Evolutionary conservation across 768 basidiomycete genomes (phyloP), one percentile per base, ranked within the genome.

Genomic region (Suillus subaureus): DNA sequence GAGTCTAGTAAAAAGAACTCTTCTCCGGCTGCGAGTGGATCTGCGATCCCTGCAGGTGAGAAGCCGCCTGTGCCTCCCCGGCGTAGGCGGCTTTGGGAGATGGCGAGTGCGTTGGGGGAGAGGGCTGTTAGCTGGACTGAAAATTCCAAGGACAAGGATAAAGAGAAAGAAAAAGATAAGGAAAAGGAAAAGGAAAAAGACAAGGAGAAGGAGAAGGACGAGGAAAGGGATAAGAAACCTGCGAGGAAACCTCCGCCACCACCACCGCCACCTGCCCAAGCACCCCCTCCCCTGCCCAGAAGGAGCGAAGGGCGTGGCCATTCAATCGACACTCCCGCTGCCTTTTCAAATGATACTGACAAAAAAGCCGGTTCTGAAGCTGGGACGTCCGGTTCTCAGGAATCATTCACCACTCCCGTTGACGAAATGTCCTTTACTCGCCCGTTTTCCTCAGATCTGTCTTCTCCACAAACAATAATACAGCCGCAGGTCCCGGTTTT

Each of bases 11-110:
- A 23, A 9, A 58, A 42, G 39, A 35, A 35, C 33, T 35, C 6
- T 35, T 35, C 33, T 35, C 33, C 33, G 6, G 33, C 6, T 35
- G 4, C 33, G 33, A 28, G 11, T 21, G 26, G 6, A 21, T 43
- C 49, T 16, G 28, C 4, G 26, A 35, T 64, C 13, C n/a, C 61
- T 13, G 23, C 33, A 5, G 33, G 33, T 35, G 33, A 35, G 33
- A 35, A 35, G 4, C 33, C 33, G 33, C 33, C 33, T 35, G 33
- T 35, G 6, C 89, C 90, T 0, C 88, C 89, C 0, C 80, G 89
- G 65, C 81, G 85, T 63, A 79, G 85, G 62, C 85, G 87, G 1
- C 70, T 91, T 26, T 91, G 90, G 88, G 87, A 89, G 12, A 86
- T 89, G 79, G 86, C 88, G 1, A 86, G 85, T 64, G 86, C 85